Evolutionary conservation across 2,329 filamentous ascomycete species (phyloP), one percentile per base, ranked within the genome.

Genomic region (Epicoccum nigrum): DNA sequence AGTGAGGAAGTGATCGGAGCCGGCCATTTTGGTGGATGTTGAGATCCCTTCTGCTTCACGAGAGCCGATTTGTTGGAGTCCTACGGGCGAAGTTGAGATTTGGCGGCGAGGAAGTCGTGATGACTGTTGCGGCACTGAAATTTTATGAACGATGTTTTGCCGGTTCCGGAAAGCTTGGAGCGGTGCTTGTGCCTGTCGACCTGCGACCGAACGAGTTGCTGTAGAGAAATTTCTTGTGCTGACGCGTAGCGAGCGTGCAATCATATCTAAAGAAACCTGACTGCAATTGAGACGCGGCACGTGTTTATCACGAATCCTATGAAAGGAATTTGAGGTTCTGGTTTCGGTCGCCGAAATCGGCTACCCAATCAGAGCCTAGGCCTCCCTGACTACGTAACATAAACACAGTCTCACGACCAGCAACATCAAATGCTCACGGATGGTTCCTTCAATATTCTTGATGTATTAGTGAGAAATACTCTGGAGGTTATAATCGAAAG

Each of bases 1-100:
- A 21, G 89, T 93, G 63, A 94, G 84, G 63, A 64, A 71, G 55
- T 72, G 70, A 49, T 72, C 70, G 45, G 69, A 60, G 54, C 59
- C 62, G 13, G 59, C 51, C 55, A 65, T 69, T 56, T 60, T 61
- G 11, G 54, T 51, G 54, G 65, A 60, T 64, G 55, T 65, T 63
- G 63, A 67, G 47, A 54, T 56, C 46, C 51, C 55, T 55, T 62
- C 60, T 23, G 46, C 31, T 56, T 62, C 60, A 21, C 46, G 35
- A 16, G 58, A 63, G 55, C 59, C 61, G 45, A 59, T 38, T 51
- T 63, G 54, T 46, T 64, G 62, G 43, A 60, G 52, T 31, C 41
- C 47, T 13, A 55, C 45, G 17, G 30, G 53, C 7, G 47, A 59
- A 27, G 60, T 63, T 54, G 61, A 50, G 42, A 63, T 58, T 15